Evolutionary conservation across 495 filamentous ascomycete species (phyloP).

Genomic region (Schizothecium vesticola): DNA sequence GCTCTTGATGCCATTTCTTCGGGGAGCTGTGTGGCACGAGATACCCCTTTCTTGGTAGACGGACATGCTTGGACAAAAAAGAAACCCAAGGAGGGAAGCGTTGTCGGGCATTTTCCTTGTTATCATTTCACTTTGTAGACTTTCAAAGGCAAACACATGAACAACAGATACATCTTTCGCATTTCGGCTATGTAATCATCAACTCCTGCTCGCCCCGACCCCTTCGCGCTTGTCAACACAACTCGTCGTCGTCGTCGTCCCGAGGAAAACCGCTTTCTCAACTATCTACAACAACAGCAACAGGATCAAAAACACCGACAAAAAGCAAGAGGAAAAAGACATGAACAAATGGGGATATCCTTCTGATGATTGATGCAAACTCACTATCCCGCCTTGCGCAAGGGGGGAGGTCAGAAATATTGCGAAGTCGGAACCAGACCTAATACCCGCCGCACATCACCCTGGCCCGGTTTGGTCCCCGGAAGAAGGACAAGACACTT

Average conservation of each 20-base stretch:
- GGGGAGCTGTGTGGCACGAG: conserved; percentile 3
- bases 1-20: not conserved
- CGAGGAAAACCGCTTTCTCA: conserved; percentile 1
- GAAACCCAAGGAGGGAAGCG: not conserved
- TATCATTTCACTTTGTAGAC: conserved; percentile 2
- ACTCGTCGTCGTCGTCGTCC: not conserved
- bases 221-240: not conserved
- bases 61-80: conserved; percentile 1
- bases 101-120: not conserved
- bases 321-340: conserved; percentile 14
- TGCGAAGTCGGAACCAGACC: not conserved
- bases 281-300: conserved; percentile 21
- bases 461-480: not conserved
- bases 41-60: conserved; percentile 10
- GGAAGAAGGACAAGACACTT: no score
- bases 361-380: conserved; percentile 11
- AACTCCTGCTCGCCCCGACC: conserved; percentile 4
- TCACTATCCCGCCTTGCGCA: conserved; percentile 8
- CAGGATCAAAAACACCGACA: conserved; percentile 8
- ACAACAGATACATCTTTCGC: conserved; percentile 15
- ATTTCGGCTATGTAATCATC: conserved; percentile 26
- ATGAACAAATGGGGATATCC: conserved; percentile 16
- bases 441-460: not conserved
- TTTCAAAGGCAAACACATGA: not conserved
- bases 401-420: not conserved